These are phyloP conservation scores for Mallotus nudiflorus DNA, from an alignment of 345 rosid genomes.

Conservation along the genomic window DNA sequence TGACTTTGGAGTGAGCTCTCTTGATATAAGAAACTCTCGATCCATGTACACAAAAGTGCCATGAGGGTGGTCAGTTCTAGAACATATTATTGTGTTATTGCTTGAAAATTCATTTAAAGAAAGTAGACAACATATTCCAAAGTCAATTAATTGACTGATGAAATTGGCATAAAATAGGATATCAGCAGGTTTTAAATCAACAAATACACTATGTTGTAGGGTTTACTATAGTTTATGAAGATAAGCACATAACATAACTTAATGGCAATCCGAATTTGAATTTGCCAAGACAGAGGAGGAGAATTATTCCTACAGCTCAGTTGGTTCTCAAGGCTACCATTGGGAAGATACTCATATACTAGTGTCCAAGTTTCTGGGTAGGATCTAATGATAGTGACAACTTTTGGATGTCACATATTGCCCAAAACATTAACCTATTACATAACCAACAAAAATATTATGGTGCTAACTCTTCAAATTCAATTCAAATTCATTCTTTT, in stretches of 20 bases:
- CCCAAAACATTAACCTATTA: slow-evolving; percentile 79
- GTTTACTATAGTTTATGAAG: slow-evolving; percentile 81
- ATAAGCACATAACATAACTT: slow-evolving; percentile 80
- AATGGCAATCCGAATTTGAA: slow-evolving; percentile 71
- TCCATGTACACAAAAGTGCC: slow-evolving; percentile 77
- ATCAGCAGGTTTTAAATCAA: slow-evolving; percentile 84
- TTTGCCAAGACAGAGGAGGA: slow-evolving; percentile 85
- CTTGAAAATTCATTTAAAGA: slow-evolving; percentile 29
- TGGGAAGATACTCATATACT: slow-evolving; percentile 74
- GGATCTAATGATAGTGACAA: slow-evolving; percentile 78
- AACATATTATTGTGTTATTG: slow-evolving; percentile 38
- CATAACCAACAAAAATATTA: slow-evolving; percentile 18
- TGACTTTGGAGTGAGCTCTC: slow-evolving; percentile 81
- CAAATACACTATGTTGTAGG: slow-evolving; percentile 82
- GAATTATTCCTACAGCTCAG: slow-evolving; percentile 75
- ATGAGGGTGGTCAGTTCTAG: slow-evolving; percentile 60
- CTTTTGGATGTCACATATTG: slow-evolving; percentile 85
- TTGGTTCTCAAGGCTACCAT: slow-evolving; percentile 95
- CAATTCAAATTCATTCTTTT: neutral
- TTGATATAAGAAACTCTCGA: slow-evolving; percentile 66
- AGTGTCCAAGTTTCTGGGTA: slow-evolving; percentile 91
- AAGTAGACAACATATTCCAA: slow-evolving; percentile 69
- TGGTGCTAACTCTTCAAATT: neutral
- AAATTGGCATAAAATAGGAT: slow-evolving; percentile 75
- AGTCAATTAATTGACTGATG: slow-evolving; percentile 78